Percentiles rank a stretch among this genome's conserved stretches.
phyloP scores from a whole-genome alignment of 495 filamentous ascomycete species.

The Melanomma pulvis-pyrius region DNA sequence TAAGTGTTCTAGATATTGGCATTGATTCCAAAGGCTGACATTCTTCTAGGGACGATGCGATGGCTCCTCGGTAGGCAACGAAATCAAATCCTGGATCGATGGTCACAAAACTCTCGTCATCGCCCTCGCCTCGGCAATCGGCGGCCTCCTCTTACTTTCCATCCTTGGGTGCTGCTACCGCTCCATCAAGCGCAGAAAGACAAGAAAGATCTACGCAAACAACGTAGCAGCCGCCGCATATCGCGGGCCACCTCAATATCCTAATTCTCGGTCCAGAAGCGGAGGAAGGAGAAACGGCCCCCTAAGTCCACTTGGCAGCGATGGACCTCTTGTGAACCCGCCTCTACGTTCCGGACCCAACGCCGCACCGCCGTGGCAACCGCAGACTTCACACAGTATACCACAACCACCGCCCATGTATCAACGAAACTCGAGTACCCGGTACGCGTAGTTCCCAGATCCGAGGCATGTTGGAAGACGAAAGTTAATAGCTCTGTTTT shows the following conservation, averaged over 20 bases:
- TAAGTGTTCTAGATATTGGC: neutral
- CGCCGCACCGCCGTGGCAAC: neutral
- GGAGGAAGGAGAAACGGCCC: conserved; percentile 8
- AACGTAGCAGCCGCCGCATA: conserved; percentile 1
- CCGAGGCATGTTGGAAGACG: no score
- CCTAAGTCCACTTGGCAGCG: conserved; percentile 4
- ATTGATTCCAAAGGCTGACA: conserved; percentile 10
- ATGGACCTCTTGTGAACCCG: neutral
- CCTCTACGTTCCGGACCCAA: neutral
- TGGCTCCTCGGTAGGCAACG: conserved; percentile 45
- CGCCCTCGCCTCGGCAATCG: conserved; percentile 45
- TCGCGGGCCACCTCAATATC: neutral
- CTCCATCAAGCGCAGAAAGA: conserved; percentile 36
- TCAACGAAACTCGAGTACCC: conserved; percentile 16
- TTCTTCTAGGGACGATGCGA: conserved; percentile 46
- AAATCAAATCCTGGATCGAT: conserved; percentile 50
- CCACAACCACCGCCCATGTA: conserved; percentile 27
- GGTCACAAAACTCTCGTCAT: conserved; percentile 51
- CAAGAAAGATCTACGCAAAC: conserved; percentile 15
- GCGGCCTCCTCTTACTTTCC: conserved; percentile 46
- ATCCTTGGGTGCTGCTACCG: conserved; percentile 44
- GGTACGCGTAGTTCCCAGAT: conserved; percentile 15
- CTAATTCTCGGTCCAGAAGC: conserved; percentile 6
- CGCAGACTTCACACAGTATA: neutral
- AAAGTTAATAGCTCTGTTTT: no score